Conservation (phyloP, 306 rosid species). For the Lathyrus tuberosus region DNA sequence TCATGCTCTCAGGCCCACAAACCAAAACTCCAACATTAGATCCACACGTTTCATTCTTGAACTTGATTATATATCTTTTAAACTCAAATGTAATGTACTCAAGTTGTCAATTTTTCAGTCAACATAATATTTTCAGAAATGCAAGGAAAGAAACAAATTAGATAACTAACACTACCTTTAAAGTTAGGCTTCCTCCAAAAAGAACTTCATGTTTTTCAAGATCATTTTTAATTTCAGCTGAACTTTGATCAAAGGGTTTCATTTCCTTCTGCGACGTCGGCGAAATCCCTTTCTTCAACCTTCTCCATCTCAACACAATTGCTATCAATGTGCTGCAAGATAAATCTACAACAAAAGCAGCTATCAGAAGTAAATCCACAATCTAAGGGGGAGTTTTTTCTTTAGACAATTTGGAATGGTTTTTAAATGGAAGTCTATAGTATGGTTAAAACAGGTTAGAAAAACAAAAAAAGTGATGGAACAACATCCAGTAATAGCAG, state of each 20-base stretch:
- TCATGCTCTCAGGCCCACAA: slow-evolving; percentile 85
- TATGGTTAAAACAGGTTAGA: slow-evolving; percentile 60
- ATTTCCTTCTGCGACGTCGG: slow-evolving; percentile 39
- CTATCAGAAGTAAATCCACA: slow-evolving; percentile 64
- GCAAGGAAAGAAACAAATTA: neutral
- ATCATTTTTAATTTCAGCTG: slow-evolving; percentile 50
- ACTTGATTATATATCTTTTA: slow-evolving; percentile 59
- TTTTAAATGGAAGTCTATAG: slow-evolving; percentile 53
- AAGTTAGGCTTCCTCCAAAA: slow-evolving; percentile 79
- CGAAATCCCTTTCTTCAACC: slow-evolving; percentile 58
- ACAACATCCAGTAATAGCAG: slow-evolving; percentile 62
- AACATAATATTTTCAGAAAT: slow-evolving; percentile 1
- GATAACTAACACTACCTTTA: slow-evolving; percentile 47
- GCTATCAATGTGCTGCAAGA: slow-evolving; percentile 52
- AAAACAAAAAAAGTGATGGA: slow-evolving; percentile 54
- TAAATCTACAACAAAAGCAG: slow-evolving; percentile 58
- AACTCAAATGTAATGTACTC: slow-evolving; percentile 6
- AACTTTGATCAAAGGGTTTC: slow-evolving; percentile 44
- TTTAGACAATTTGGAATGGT: slow-evolving; percentile 44
- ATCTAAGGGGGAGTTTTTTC: slow-evolving; percentile 66
- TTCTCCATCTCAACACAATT: slow-evolving; percentile 64
- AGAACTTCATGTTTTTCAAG: slow-evolving; percentile 77
- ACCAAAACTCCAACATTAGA: slow-evolving; percentile 68
- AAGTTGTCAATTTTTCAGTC: slow-evolving; percentile 6
- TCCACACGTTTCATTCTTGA: slow-evolving; percentile 54